Evolutionary conservation across 768 basidiomycete species (phyloP), one percentile per base, ranked within the genome.

Genomic region (Epithele typhae): DNA sequence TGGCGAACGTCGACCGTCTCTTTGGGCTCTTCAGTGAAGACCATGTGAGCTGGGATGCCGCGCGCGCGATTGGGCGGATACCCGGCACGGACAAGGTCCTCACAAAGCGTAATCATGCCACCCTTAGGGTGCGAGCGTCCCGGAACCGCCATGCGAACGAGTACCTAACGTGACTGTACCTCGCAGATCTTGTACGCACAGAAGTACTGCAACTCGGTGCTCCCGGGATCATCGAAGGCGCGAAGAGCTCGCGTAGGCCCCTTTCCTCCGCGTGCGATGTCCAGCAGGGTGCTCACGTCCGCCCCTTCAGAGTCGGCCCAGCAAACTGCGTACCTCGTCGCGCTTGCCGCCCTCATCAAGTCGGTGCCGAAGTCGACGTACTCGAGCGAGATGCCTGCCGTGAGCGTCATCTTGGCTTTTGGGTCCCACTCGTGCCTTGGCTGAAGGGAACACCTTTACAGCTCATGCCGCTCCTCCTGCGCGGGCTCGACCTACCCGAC

Each of bases 391-490:
- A 76, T 98, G 63, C 64, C 83, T 23, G 64, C 66, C 14, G 85
- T 85, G 46, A 24, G 50, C 24, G 6, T 19, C 24, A 32, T 6
- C 37, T 76, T 61, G 11, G 30, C 37, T 23, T 18, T 25, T 22
- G 30, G 9, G 30, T n/a, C n/a, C n/a, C n/a, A n/a, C n/a, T n/a
- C n/a, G n/a, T n/a, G n/a, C n/a, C n/a, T 9, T 32, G 9, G 15
- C 30, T 32, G 30, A 32, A 9, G 9, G 15, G 30, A 32, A 38
- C 25, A 18, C 25, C 15, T n/a, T 21, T 21, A 10, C 56, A 98
- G 94, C 77, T 98, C 11, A 78, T 97, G 54, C 93, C 96, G 1
- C 74, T 97, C 12, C 73, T 99, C 4, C 68, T 99, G 35, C 87
- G 87, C 14, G 87, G 91, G 3, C 77, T 98, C 15, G 82, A 88